phyloP scores from a whole-genome alignment of 257 asterid species.

The Nyctanthes arbortristis region DNA sequence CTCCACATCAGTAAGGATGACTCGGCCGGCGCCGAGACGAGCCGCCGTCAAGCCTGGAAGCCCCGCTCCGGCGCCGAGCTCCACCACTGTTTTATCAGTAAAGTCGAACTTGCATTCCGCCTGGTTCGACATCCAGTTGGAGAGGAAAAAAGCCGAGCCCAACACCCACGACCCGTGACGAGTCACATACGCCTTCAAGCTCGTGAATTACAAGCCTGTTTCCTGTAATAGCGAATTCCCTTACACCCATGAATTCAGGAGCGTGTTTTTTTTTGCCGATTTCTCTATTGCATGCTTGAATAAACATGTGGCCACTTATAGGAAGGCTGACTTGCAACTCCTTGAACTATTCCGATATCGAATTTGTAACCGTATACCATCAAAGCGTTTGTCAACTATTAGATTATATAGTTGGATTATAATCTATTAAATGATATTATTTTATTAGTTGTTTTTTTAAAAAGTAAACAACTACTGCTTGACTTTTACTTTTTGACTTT shows the following conservation, averaged over 20 bases:
- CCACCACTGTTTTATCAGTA: conserved; percentile 20
- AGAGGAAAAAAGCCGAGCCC: conserved; percentile 28
- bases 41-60: conserved; percentile 37
- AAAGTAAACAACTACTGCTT: no score
- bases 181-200: conserved; percentile 23
- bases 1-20: conserved; percentile 24
- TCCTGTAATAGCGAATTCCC: conserved; percentile 26
- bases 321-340: no score
- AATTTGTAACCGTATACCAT: no score
- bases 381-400: no score
- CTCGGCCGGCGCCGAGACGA: conserved; percentile 27
- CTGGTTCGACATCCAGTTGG: conserved; percentile 27
- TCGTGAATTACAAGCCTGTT: conserved; percentile 22
- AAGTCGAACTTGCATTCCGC: conserved; percentile 17
- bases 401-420: no score
- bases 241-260: conserved; percentile 15
- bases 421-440: no score
- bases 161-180: conserved; percentile 37
- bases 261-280: not conserved
- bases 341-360: no score
- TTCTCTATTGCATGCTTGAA: not conserved
- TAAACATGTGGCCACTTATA: no score
- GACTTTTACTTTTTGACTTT: no score
- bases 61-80: conserved; percentile 34
- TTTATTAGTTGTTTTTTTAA: no score